Conservation (phyloP, 1,284 basidiomycete genomes). For the Ustilago sp. region DNA sequence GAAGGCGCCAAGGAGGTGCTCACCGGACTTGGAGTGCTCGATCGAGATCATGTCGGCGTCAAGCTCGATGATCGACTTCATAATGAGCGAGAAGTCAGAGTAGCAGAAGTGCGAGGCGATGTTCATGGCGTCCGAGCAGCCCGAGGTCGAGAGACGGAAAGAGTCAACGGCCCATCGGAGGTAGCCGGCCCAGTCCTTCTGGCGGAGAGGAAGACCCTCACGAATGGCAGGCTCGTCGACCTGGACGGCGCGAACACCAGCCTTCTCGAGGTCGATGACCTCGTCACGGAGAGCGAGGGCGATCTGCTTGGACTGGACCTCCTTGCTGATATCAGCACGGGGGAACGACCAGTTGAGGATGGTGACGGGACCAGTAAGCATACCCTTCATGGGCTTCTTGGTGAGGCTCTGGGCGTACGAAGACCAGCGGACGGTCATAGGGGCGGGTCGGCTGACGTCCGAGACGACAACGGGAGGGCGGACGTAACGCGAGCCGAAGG, state of each 20-base stretch:
- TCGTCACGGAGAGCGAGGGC: slow-evolving; percentile 98
- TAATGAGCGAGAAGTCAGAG: slow-evolving; percentile 90
- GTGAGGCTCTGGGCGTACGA: slow-evolving; percentile 96
- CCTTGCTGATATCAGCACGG: slow-evolving; percentile 95
- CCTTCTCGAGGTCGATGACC: slow-evolving; percentile 96
- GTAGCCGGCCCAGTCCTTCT: slow-evolving; percentile 67
- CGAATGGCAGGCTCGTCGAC: slow-evolving; percentile 99
- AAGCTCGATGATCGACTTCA: slow-evolving; percentile 95
- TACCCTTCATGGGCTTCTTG: slow-evolving; percentile 97
- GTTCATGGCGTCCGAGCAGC: slow-evolving; percentile 66
- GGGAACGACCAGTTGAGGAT: slow-evolving; percentile 99
- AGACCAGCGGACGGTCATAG: slow-evolving; percentile 98
- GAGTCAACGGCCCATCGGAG: slow-evolving; percentile 69
- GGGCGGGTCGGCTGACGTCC: slow-evolving; percentile 90
- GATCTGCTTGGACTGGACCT: slow-evolving; percentile 97
- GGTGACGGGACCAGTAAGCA: slow-evolving; percentile 81
- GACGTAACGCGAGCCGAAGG: slow-evolving; percentile 89
- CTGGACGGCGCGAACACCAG: slow-evolving; percentile 97
- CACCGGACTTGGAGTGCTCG: slow-evolving; percentile 76
- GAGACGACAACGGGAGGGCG: slow-evolving; percentile 99
- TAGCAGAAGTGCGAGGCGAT: slow-evolving; percentile 70
- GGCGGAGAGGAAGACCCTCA: slow-evolving; percentile 77
- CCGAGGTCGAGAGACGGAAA: slow-evolving; percentile 67
- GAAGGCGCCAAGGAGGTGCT: slow-evolving; percentile 93
- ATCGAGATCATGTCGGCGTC: slow-evolving; percentile 99